phyloP scores from a whole-genome alignment of 169 alveolate genomes.

The Pseudocohnilembus persalinus region DNA sequence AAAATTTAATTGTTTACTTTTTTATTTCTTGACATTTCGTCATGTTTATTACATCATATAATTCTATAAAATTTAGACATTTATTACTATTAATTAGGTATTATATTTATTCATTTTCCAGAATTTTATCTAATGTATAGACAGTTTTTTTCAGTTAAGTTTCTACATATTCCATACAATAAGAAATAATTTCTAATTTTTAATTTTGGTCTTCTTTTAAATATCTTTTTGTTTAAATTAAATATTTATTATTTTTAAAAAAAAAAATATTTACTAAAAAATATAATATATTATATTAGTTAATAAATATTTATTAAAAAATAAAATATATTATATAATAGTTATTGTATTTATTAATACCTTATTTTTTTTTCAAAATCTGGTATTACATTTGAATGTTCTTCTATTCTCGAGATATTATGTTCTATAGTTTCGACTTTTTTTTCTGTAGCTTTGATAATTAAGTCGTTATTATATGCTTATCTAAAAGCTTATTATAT shows the following conservation, averaged over 20 bases:
- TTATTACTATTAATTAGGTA: not conserved
- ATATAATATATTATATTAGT: too few species aligned
- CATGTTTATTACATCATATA: not conserved
- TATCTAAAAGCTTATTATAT: not conserved
- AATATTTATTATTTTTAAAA: too few species aligned
- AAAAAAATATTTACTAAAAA: too few species aligned
- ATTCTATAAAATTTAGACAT: not conserved
- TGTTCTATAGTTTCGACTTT: not conserved
- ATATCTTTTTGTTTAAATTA: not conserved
- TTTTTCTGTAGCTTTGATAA: not conserved
- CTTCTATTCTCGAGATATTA: not conserved
- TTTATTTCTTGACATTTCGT: not conserved
- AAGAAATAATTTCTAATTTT: too few species aligned
- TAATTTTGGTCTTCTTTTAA: not conserved
- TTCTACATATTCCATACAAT: not conserved
- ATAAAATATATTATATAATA: too few species aligned
- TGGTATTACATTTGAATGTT: not conserved
- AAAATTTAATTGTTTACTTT: too few species aligned
- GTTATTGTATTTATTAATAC: not conserved
- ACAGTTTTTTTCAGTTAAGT: not conserved
- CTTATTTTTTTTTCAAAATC: not conserved
- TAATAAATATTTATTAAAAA: too few species aligned
- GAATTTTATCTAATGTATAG: not conserved
- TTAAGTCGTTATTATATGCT: too few species aligned
- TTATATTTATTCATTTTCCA: not conserved